Base-by-base conservation (phyloP, 331 rosid genomes). In the Acacia concinna region DNA sequence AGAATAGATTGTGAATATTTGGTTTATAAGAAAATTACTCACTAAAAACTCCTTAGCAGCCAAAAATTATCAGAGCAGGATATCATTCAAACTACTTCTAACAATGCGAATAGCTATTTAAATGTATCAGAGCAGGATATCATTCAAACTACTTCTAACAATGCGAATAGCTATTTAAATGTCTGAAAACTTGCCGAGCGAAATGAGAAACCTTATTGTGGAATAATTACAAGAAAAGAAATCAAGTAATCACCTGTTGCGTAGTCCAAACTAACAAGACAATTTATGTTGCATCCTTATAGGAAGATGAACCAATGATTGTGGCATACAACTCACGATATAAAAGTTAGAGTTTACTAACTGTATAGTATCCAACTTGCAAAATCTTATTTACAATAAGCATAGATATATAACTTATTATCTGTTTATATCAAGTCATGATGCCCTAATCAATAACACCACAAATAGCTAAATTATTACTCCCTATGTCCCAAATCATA, bases 41-140 rank as follows among this genome's bases (percentile, higher is more conserved):
- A 38, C 23, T 47, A 49, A 74, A 37, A 32, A 6, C 30, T 31
- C 41, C 47, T 52, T 20, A 54, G 34, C 32, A 3, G 30, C 44
- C 62, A 52, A n/a, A 54, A 38, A 72, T 41, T 44, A 84, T 78
- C 47, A 21, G n/a, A 79, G 51, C 20, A 75, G 64, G 73, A 60
- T 44, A 68, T 59, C 35, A 2, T 46, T 28, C 41, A 17, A 56
- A 30, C 43, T 3, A 12, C 21, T 68, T 54, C 34, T 63, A 52
- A 44, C 59, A 52, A n/a, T n/a, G n/a, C n/a, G n/a, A n/a, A n/a
- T n/a, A n/a, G n/a, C n/a, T n/a, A n/a, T n/a, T n/a, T n/a, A n/a
- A n/a, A n/a, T n/a, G n/a, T 52, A 83, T 78, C 57, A 28, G 18
- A 79, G 47, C 18, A 74, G 62, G 72, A 59, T 43, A 67, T 57